Conservation (phyloP, 345 rosid genomes). For the Ceriops tagal region DNA sequence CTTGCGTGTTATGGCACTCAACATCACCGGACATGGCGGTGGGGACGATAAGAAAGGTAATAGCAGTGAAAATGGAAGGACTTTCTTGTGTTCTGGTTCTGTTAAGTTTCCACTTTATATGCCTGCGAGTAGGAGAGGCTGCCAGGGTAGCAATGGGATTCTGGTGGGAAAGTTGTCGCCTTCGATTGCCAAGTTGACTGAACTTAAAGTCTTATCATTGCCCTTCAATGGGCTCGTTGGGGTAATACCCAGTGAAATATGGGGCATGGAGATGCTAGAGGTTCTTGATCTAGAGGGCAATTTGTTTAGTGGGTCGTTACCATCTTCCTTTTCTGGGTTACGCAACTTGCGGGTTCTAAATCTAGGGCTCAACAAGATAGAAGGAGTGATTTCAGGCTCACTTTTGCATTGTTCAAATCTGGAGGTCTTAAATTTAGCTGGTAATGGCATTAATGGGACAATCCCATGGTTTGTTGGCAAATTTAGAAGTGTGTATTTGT, state of each 20-base stretch:
- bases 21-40: constrained; percentile 55
- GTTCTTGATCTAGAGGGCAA: constrained; percentile 40
- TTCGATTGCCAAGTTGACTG: constrained; percentile 23
- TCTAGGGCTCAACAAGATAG: constrained; percentile 33
- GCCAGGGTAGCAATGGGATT: constrained; percentile 35
- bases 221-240: constrained; percentile 28
- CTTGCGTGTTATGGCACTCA: constrained; percentile 66
- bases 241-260: constrained; percentile 27
- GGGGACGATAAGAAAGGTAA: constrained; percentile 36
- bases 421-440: constrained; percentile 33
- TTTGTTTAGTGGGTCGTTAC: constrained; percentile 25
- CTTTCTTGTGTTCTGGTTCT: constrained; percentile 50
- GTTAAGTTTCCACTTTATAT: constrained; percentile 63
- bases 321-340: constrained; percentile 23
- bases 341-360: constrained; percentile 27
- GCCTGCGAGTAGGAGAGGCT: constrained; percentile 62
- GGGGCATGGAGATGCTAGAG: constrained; percentile 26
- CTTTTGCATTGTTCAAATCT: constrained; percentile 16
- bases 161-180: constrained; percentile 31
- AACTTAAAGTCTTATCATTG: constrained; percentile 32
- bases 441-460: constrained; percentile 26
- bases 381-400: constrained; percentile 22
- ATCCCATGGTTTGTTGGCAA: constrained; percentile 20
- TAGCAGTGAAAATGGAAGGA: constrained; percentile 24
- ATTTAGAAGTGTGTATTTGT: constrained; percentile 35